Conservation (phyloP, 371 early-diverging fungal genomes). For the Apophysomyces ossiformis region DNA sequence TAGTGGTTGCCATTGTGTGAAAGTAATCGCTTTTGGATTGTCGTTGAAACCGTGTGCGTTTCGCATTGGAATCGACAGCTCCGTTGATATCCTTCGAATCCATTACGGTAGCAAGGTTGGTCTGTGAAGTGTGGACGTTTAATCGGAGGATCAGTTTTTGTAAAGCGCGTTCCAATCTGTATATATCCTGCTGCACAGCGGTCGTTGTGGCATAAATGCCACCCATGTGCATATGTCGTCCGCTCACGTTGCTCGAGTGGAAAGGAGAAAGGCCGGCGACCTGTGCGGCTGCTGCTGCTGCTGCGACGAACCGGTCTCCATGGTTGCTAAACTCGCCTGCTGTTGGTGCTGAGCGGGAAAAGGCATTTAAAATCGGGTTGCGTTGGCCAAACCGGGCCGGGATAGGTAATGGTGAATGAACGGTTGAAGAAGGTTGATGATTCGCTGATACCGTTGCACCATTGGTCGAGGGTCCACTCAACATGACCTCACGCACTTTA, state of each 20-base stretch:
- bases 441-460: constrained; percentile 13
- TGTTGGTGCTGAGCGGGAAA: not conserved
- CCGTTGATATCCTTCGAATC: constrained; percentile 5
- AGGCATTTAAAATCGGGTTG: constrained; percentile 2
- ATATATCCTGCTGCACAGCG: constrained; percentile 51
- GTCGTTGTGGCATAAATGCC: constrained; percentile 47
- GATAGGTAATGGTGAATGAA: not conserved
- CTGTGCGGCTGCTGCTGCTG: constrained; percentile 28
- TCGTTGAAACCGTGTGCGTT: constrained; percentile 17
- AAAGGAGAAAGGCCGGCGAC: constrained; percentile 36
- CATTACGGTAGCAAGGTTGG: constrained; percentile 25
- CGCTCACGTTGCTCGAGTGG: constrained; percentile 1
- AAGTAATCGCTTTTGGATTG: constrained; percentile 22
- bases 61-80: not conserved
- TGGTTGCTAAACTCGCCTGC: not conserved
- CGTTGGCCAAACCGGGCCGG: constrained; percentile 1
- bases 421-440: not conserved
- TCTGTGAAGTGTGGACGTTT: constrained; percentile 21
- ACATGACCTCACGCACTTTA: constrained; percentile 8
- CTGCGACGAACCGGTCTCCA: not conserved
- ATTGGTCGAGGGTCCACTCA: constrained; percentile 9
- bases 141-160: constrained; percentile 34
- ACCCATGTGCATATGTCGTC: constrained; percentile 26
- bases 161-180: constrained; percentile 44
- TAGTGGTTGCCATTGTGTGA: constrained; percentile 21